phyloP scores from a whole-genome alignment of 768 basidiomycete genomes.

The Trametes coccinea region DNA sequence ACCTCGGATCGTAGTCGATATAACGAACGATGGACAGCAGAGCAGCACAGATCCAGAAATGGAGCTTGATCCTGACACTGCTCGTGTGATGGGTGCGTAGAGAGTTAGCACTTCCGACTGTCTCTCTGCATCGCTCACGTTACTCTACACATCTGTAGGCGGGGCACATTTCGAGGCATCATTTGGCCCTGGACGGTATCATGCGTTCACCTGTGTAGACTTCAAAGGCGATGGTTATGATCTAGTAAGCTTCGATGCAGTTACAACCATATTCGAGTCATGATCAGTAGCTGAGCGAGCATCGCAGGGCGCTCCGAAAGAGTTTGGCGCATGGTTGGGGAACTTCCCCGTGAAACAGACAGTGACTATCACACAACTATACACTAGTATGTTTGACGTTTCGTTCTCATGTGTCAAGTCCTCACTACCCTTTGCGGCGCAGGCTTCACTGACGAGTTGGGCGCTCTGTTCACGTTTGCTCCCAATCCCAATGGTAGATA shows the following conservation, averaged over 20 bases:
- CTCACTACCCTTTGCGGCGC: neutral
- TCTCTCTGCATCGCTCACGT: neutral
- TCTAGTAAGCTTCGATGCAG: constrained; percentile 12
- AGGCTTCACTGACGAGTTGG: constrained; percentile 52
- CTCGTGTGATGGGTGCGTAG: constrained; percentile 47
- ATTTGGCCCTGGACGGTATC: constrained; percentile 61
- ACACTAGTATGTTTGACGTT: constrained; percentile 40
- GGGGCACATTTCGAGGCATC: constrained; percentile 51
- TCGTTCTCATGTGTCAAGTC: neutral
- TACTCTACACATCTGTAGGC: constrained; percentile 25
- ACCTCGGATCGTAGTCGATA: constrained; percentile 59
- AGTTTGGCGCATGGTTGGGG: constrained; percentile 58
- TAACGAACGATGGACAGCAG: constrained; percentile 60
- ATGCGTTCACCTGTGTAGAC: constrained; percentile 59
- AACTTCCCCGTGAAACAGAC: constrained; percentile 49
- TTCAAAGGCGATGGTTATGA: constrained; percentile 53
- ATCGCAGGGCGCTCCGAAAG: constrained; percentile 39
- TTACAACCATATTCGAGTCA: neutral
- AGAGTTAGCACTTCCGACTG: neutral
- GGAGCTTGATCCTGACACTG: constrained; percentile 49
- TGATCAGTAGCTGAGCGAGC: constrained; percentile 14
- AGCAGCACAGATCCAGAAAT: constrained; percentile 52
- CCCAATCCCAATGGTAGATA: constrained; percentile 36
- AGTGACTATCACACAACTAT: constrained; percentile 48
- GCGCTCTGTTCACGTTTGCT: constrained; percentile 53